Evolutionary conservation across 257 asterid species (phyloP).

Genomic region (Fraxinus quadrangulata): DNA sequence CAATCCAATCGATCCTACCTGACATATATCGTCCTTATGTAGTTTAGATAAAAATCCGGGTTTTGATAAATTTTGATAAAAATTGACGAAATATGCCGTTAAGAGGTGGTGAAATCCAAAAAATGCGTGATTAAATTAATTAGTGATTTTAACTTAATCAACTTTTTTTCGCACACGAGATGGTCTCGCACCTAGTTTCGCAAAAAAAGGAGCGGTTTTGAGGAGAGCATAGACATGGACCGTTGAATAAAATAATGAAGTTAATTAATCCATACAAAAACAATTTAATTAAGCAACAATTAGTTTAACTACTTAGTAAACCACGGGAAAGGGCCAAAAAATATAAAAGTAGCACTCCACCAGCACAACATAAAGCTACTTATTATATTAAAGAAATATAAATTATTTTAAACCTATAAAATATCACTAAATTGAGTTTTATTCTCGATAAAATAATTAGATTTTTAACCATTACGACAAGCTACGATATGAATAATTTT

Average conservation of each 20-base stretch:
- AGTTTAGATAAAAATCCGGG: too few relatives aligned
- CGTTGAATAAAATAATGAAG: background rate
- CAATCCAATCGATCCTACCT: too few relatives aligned
- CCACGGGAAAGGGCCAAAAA: conserved; percentile 3
- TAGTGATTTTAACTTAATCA: too few relatives aligned
- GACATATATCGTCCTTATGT: too few relatives aligned
- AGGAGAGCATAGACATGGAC: background rate
- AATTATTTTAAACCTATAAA: background rate
- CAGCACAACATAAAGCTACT: background rate
- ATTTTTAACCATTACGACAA: background rate
- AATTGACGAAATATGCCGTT: too few relatives aligned
- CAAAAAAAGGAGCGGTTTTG: background rate
- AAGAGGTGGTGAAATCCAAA: too few relatives aligned
- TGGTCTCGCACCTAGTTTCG: background rate
- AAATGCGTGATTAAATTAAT: too few relatives aligned
- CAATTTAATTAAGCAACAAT: background rate
- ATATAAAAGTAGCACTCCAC: background rate
- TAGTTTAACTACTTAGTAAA: background rate
- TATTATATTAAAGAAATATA: background rate
- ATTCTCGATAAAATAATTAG: background rate
- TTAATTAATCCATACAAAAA: background rate
- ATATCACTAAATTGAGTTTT: background rate
- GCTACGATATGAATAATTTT: too few relatives aligned
- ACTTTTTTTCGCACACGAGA: background rate
- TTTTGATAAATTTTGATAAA: too few relatives aligned